Evolutionary conservation across 371 early-diverging fungal species (phyloP), one percentile per base, ranked within the genome.

Genomic region (Mortierella sp.): DNA sequence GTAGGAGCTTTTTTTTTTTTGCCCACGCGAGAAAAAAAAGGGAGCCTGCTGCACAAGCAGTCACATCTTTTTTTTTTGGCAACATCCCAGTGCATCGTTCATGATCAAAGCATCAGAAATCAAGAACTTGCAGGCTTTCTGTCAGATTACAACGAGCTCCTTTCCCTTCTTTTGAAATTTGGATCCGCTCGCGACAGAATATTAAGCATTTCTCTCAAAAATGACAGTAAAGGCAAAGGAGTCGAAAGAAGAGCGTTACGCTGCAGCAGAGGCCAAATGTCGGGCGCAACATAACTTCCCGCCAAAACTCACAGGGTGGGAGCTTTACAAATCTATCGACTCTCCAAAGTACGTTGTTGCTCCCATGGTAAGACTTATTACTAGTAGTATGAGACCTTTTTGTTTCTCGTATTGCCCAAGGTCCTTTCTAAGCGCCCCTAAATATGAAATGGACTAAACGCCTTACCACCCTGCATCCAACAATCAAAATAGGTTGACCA

Each of bases 271-370:
- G 0, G 60, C 60, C 1, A 60, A 60, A 28, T 19, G 21, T 14
- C 21, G 46, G 19, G 60, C 60, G 18, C 26, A 44, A 9, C 60
- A 60, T 28, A 46, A 14, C 52, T 52, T 69, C 56, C 57, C 55
- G 21, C 62, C 65, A 60, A 94, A 95, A 71, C 84, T 91, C 58
- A 72, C 83, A 60, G 93, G 93, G 14, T 96, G 88, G 72, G 96
- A 93, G 28, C 91, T 96, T 70, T 96, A 86, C 82, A 75, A 88
- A 69, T 80, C 85, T 4, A 83, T 96, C 44, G 83, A 86, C 47
- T 85, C 87, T 30, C 92, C 97, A 5, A 87, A 86, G 61, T 83
- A 86, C 69, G 83, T 97, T 26, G 88, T 96, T 12, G 97, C 96
- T 0, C 97, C 97, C 6, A 97, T 97, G 97, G 97, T 60, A 60